Conservation (phyloP, 345 rosid species). For the Hevea brasiliensis region DNA sequence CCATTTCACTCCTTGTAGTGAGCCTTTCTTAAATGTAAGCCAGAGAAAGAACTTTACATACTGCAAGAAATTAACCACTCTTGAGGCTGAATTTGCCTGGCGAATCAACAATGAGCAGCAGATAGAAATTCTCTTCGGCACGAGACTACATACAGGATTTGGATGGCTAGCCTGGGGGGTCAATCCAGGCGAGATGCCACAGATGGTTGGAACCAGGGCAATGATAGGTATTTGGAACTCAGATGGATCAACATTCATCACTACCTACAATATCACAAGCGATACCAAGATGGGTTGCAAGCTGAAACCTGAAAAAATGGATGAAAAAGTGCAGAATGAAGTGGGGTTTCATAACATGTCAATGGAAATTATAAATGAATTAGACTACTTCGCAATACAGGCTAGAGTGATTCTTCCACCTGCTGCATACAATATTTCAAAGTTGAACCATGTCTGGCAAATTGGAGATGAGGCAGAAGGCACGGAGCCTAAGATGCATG, state of each 20-base stretch:
- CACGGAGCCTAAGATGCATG: conserved; percentile 36
- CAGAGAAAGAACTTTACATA: background rate
- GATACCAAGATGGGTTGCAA: conserved; percentile 39
- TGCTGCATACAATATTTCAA: conserved; percentile 25
- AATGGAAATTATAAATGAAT: background rate
- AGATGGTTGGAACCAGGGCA: conserved; percentile 60
- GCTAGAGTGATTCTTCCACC: conserved; percentile 38
- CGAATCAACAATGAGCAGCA: background rate
- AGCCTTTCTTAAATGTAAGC: background rate
- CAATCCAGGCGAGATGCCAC: conserved; percentile 36
- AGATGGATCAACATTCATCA: background rate
- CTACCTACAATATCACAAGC: conserved; percentile 38
- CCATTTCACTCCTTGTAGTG: conserved; percentile 12
- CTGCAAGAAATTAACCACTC: conserved; percentile 36
- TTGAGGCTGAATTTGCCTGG: conserved; percentile 42
- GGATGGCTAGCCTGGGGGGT: conserved; percentile 69
- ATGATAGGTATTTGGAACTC: conserved; percentile 38
- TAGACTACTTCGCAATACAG: conserved; percentile 7
- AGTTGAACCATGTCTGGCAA: conserved; percentile 56
- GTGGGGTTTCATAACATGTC: conserved; percentile 1
- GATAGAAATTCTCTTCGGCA: conserved; percentile 38
- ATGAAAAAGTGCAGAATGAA: background rate
- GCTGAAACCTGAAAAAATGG: conserved; percentile 28
- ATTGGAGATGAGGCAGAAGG: conserved; percentile 34
- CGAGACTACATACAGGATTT: background rate